These are phyloP conservation scores for Polytrichum commune DNA, from an alignment of 225 moss, liverwort and hornwort species.

Conservation along the genomic window DNA sequence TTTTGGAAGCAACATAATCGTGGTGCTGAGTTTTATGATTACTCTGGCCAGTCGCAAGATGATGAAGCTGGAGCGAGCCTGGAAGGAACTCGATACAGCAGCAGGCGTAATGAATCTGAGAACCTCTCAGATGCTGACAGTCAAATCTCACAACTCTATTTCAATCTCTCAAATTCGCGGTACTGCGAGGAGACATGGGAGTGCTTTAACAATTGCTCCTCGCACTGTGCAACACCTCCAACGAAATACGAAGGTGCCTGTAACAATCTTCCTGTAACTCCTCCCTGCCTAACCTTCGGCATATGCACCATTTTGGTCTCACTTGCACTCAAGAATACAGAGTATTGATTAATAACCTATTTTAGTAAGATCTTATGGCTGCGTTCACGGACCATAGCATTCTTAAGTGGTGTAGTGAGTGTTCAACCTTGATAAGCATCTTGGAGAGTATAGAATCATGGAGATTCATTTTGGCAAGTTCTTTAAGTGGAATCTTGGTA, in stretches of 20 bases:
- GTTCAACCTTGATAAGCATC: background rate
- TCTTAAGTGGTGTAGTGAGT: too few species aligned
- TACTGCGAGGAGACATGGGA: slow-evolving; percentile 6
- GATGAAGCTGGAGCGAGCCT: slow-evolving; percentile 6
- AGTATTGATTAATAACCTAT: background rate
- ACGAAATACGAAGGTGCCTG: background rate
- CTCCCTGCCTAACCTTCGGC: too few species aligned
- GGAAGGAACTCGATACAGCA: slow-evolving; percentile 7
- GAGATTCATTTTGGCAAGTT: too few species aligned
- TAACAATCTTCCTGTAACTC: too few species aligned
- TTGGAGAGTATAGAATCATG: background rate
- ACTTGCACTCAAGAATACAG: too few species aligned
- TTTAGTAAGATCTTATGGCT: background rate
- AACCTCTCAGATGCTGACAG: too few species aligned
- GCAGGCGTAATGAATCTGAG: too few species aligned
- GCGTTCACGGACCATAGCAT: background rate
- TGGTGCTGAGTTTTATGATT: background rate
- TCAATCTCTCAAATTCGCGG: background rate
- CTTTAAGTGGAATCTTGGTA: too few species aligned
- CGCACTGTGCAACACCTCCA: slow-evolving; percentile 1
- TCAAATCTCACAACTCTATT: too few species aligned
- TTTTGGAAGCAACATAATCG: background rate
- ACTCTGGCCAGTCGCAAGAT: slow-evolving; percentile 21
- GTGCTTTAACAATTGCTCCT: background rate
- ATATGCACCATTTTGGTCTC: too few species aligned